Base-by-base conservation (phyloP, 2,329 filamentous ascomycete species). In the Fusarium sp. region DNA sequence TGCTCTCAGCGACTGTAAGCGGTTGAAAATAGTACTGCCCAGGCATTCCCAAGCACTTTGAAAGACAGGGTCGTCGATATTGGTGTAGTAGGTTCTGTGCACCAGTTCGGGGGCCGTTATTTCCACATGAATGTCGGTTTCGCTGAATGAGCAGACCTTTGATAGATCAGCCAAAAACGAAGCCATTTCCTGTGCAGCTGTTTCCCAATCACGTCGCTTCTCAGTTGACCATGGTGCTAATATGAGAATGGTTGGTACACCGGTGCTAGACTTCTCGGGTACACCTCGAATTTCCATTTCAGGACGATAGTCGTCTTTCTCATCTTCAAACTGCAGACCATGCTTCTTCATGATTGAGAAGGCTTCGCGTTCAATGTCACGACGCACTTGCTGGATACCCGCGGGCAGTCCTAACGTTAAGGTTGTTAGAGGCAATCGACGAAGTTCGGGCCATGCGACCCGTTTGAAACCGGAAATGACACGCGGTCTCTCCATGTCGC, bases 381-480 rank as follows among this genome's bases (percentile, higher is more conserved):
- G 3, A 28, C 26, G 18, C 0, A 47, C 18, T 28, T 28, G 44
- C 24, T 47, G 0, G 44, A 47, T 28, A 6, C 6, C 8, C 24
- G 1, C 0, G 44, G 44, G 24, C 44, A 47, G 5, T 1, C 1
- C 14, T 10, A 0, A 2, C 12, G 0, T 6, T 47, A 5, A 10
- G 8, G 3, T 47, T 45, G 0, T 20, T 4, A 28, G 24, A 47
- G 44, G 13, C 9, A 47, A 10, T 0, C 8, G 44, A 28, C 18
- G 24, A 28, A 47, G 44, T 47, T 47, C 44, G 18, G 44, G 44
- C 44, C 44, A 47, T 28, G 26, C 44, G 18, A 47, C 44, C 13
- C 44, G 18, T 4, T 47, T 28, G 3, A 47, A 28, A 3, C 44
- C 44, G 0, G 26, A 28, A 15, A 47, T 47, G 4, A 28, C 18